These are phyloP conservation scores for Arthrobotrys entomopaga DNA, from an alignment of 2,329 filamentous ascomycete genomes.

Conservation along the genomic window DNA sequence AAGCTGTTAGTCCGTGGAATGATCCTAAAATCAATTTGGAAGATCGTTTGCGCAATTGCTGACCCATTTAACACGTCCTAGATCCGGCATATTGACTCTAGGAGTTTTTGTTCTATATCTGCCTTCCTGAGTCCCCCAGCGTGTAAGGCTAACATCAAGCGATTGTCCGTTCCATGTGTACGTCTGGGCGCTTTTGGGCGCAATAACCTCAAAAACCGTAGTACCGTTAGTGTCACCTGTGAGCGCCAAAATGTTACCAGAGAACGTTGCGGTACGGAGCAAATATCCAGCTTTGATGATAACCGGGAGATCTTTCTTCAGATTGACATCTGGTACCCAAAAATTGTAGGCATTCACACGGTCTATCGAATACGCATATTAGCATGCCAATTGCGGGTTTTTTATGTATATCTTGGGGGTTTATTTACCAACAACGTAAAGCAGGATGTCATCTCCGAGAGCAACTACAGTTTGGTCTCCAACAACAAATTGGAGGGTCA, in stretches of 20 bases:
- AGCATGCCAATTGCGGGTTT: conserved; percentile 44
- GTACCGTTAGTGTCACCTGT: conserved; percentile 78
- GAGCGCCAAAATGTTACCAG: conserved; percentile 70
- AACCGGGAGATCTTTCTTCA: conserved; percentile 61
- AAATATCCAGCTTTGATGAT: conserved; percentile 74
- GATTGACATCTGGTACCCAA: conserved; percentile 70
- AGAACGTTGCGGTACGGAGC: conserved; percentile 69
- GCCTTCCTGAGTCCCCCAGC: conserved; percentile 67
- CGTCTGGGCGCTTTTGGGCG: conserved; percentile 66
- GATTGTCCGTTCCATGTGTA: conserved; percentile 72
- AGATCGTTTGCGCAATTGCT: neutral
- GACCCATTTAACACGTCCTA: conserved; percentile 70
- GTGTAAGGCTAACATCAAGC: conserved; percentile 62
- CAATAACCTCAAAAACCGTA: conserved; percentile 74
- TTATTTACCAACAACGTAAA: conserved; percentile 67
- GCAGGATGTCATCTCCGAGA: conserved; percentile 65
- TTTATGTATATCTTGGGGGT: conserved; percentile 59
- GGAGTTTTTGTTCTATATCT: conserved; percentile 67
- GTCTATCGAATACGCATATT: conserved; percentile 63
- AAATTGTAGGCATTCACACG: conserved; percentile 75
- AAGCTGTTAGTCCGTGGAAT: neutral
- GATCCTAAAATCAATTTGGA: neutral
- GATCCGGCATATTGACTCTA: conserved; percentile 68
- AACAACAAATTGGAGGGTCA: conserved; percentile 60
- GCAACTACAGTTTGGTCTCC: conserved; percentile 66